phyloP scores from a whole-genome alignment of 352 stramenopile genomes.

The Peronospora tabacina region DNA sequence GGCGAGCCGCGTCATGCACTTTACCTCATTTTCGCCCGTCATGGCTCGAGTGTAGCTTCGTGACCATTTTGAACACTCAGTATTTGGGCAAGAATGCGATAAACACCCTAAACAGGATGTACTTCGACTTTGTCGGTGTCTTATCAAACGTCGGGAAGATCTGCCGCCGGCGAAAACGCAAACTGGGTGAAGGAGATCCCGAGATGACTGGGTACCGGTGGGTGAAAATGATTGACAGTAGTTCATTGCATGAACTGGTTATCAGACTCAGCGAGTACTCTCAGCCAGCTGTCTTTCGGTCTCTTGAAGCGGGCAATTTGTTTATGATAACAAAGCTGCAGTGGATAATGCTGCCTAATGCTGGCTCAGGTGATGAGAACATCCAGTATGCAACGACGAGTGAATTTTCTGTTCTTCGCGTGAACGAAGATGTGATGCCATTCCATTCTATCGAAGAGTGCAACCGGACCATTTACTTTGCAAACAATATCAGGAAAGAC shows the following conservation, averaged over 20 bases:
- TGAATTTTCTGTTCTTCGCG: slow-evolving; percentile 31
- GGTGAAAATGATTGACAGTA: slow-evolving; percentile 58
- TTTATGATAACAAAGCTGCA: slow-evolving; percentile 55
- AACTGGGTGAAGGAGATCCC: slow-evolving; percentile 1
- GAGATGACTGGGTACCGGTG: slow-evolving; percentile 36
- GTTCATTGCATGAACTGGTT: slow-evolving; percentile 38
- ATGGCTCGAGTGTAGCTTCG: slow-evolving; percentile 45
- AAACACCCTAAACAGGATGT: slow-evolving; percentile 17
- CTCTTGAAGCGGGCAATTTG: slow-evolving; percentile 38
- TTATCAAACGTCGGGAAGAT: slow-evolving; percentile 45
- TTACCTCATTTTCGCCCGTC: slow-evolving; percentile 13
- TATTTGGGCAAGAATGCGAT: slow-evolving; percentile 17
- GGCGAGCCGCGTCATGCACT: neutral
- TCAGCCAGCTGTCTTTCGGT: slow-evolving; percentile 37
- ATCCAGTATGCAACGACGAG: slow-evolving; percentile 44
- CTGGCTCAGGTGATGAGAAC: neutral
- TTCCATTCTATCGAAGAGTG: slow-evolving; percentile 39
- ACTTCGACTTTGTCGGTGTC: slow-evolving; percentile 64
- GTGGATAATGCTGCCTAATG: slow-evolving; percentile 24
- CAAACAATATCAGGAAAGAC: slow-evolving; percentile 23
- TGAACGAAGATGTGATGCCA: slow-evolving; percentile 27
- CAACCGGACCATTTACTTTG: slow-evolving; percentile 30
- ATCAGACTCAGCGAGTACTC: slow-evolving; percentile 39
- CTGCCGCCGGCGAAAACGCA: slow-evolving; percentile 29
- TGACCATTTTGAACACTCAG: slow-evolving; percentile 29